Evolutionary conservation across 352 stramenopile genomes (phyloP).

Genomic region (Phytophthora pseudosyringae): DNA sequence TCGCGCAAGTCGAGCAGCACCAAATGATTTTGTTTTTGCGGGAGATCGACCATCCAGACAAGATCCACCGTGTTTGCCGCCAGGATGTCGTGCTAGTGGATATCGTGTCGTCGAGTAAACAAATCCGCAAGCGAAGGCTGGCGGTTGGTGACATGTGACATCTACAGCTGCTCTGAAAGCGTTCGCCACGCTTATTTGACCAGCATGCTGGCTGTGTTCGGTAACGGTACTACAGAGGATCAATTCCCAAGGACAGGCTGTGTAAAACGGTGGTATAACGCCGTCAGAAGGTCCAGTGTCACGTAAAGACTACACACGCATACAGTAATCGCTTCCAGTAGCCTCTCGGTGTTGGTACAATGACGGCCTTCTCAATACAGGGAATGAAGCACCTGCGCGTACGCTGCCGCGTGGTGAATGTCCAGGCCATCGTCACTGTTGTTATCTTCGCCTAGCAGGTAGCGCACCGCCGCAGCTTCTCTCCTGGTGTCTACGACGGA

Average conservation of each 20-base stretch:
- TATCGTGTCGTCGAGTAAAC: background rate
- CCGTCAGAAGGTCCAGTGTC: background rate
- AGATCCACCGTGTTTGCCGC: background rate
- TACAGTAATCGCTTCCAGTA: background rate
- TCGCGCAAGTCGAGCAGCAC: background rate
- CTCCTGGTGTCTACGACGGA: background rate
- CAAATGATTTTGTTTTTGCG: background rate
- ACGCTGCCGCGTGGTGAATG: background rate
- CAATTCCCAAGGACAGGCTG: background rate
- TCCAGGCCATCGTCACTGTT: background rate
- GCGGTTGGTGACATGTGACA: background rate
- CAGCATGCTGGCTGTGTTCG: conserved; percentile 11
- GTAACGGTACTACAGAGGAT: background rate
- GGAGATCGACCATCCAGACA: background rate
- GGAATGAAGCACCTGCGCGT: background rate
- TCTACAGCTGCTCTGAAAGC: background rate
- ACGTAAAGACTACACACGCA: background rate
- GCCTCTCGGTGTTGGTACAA: background rate
- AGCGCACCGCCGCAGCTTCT: background rate
- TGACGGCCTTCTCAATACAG: background rate
- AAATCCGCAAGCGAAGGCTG: background rate
- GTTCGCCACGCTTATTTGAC: conserved; percentile 1
- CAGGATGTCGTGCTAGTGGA: background rate
- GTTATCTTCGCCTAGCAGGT: background rate
- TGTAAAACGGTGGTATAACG: conserved; percentile 9